A percentile compares a stretch with the other conserved stretches of the same genome.
Conservation (phyloP, 768 basidiomycete species). For the Lactarius deliciosus region DNA sequence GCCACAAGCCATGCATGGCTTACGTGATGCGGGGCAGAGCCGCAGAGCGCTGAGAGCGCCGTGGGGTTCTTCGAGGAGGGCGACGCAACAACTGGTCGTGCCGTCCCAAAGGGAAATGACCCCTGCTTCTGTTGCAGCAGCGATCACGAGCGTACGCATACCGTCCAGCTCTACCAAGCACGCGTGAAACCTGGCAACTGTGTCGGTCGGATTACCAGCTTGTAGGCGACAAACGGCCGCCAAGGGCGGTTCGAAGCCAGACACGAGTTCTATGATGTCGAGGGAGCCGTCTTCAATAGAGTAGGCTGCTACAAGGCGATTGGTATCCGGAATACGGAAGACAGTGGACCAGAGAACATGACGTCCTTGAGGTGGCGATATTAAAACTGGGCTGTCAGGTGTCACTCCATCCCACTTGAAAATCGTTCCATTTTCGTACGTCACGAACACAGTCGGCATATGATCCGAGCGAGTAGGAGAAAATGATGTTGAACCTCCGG, state of each 20-base stretch:
- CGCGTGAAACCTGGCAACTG: slow-evolving; percentile 52
- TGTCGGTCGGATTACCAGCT: slow-evolving; percentile 59
- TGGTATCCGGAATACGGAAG: slow-evolving; percentile 48
- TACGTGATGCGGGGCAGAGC: slow-evolving; percentile 52
- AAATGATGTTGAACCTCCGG: slow-evolving; percentile 25
- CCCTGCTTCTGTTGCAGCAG: slow-evolving; percentile 62
- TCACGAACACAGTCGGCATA: slow-evolving; percentile 30
- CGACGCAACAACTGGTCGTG: slow-evolving; percentile 59
- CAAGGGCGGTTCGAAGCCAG: slow-evolving; percentile 39
- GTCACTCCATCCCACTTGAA: slow-evolving; percentile 50
- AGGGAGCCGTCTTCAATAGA: slow-evolving; percentile 64
- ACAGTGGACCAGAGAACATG: slow-evolving; percentile 50
- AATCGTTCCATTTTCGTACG: slow-evolving; percentile 59
- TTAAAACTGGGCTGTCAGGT: slow-evolving; percentile 36
- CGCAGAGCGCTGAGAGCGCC: slow-evolving; percentile 61
- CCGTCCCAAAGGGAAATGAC: slow-evolving; percentile 77
- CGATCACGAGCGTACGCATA: slow-evolving; percentile 52
- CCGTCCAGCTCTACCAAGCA: slow-evolving; percentile 54
- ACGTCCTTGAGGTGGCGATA: slow-evolving; percentile 45
- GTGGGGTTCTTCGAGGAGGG: slow-evolving; percentile 57
- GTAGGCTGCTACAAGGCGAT: slow-evolving; percentile 54
- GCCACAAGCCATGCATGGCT: slow-evolving; percentile 69
- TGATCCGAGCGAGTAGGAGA: slow-evolving; percentile 27
- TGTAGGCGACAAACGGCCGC: slow-evolving; percentile 49
- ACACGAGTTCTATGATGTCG: slow-evolving; percentile 56